Conservation (phyloP, 305 asterid species). For the Ajuga reptans region DNA sequence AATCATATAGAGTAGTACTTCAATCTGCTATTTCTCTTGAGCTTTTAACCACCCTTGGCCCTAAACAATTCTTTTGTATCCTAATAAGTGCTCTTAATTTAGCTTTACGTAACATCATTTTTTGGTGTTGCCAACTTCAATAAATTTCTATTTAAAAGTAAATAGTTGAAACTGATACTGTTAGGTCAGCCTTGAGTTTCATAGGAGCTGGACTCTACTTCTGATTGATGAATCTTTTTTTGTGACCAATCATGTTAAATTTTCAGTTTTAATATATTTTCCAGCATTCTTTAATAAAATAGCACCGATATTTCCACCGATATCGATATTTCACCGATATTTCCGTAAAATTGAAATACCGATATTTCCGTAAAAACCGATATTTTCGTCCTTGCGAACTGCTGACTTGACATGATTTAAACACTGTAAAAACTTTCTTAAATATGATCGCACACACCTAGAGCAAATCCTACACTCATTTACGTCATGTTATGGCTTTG, state of each 20-base stretch:
- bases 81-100: conserved; percentile 13
- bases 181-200: conserved; percentile 11
- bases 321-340: too few relatives aligned
- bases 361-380: too few relatives aligned
- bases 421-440: not conserved
- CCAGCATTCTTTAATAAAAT: too few relatives aligned
- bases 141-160: not conserved
- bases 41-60: not conserved
- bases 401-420: conserved; percentile 18
- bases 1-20: not conserved
- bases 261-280: too few relatives aligned
- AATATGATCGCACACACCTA: conserved; percentile 1
- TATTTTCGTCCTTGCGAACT: too few relatives aligned
- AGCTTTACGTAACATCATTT: conserved; percentile 5
- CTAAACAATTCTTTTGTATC: not conserved
- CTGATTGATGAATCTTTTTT: not conserved
- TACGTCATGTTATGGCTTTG: conserved; percentile 13
- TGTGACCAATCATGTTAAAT: too few relatives aligned
- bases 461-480: not conserved
- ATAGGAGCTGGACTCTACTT: not conserved
- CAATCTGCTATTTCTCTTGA: not conserved
- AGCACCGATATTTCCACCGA: too few relatives aligned
- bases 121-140: not conserved
- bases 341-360: too few relatives aligned
- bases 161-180: conserved; percentile 13